Evolutionary conservation across 1,139 yeast genomes (phyloP), one percentile per base, ranked within the genome.

Genomic region (Candida sp.): DNA sequence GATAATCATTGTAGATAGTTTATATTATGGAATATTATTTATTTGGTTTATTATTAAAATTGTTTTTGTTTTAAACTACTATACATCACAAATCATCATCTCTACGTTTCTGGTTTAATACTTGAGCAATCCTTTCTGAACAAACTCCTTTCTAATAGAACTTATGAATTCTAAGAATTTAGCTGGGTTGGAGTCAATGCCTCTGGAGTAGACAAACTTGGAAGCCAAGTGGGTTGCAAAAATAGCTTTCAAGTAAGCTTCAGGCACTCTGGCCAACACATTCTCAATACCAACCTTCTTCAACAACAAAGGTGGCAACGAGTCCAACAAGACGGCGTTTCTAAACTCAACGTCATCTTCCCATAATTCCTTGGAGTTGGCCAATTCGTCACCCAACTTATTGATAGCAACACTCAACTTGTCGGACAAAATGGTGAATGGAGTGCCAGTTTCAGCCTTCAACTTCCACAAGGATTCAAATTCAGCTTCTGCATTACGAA

Each of bases 221-320:
- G 97, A 90, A 12, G 97, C 96, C 62, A 94, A 80, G 66, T 85
- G 88, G 42, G 97, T 90, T 49, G 98, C 97, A 67, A 94, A 90
- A 58, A 94, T 83, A 9, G 98, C 97, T 66, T 86, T 86, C 66
- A 93, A 78, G 69, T 94, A 94, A 53, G 96, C 82, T 55, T 82
- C 91, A 17, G 99, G 99, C 48, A 94, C 96, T 62, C 96, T 84
- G 44, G 77, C 63, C 62, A 93, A 74, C 45, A 94, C 85, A 52
- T 76, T 73, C 28, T 86, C 88, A 53, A 91, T 81, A n/a, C 97
- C 97, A 62, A 93, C 81, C 57, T 82, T 83, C 52, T 84, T 72
- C 52, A 90, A 77, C 61, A 94, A 81, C 60, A 88, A 74, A 47
- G 82, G 77, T 51, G 99, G 99, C 56, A 94, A 83, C 3, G 97